phyloP scores from a whole-genome alignment of 1,139 yeast species.

The Debaryomyces fabryi region DNA sequence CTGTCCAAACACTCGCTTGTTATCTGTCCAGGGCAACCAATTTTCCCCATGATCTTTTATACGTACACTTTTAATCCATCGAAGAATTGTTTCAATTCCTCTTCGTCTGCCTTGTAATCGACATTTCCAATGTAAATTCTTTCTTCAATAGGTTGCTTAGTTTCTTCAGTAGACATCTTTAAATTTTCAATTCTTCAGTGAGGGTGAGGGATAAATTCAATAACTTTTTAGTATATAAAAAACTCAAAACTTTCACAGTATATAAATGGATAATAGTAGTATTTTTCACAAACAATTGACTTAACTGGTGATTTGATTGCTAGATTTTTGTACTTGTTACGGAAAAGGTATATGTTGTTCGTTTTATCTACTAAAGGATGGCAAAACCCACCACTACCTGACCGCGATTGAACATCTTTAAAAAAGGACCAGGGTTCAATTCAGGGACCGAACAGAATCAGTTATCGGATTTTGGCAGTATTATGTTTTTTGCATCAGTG shows the following conservation, averaged over 20 bases:
- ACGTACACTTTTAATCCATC: slow-evolving; percentile 41
- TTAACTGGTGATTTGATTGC: slow-evolving; percentile 14
- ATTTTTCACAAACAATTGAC: slow-evolving; percentile 10
- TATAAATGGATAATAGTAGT: slow-evolving; percentile 9
- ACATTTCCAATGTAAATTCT: slow-evolving; percentile 57
- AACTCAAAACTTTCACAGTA: slow-evolving; percentile 3
- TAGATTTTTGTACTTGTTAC: slow-evolving; percentile 2
- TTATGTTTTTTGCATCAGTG: neutral
- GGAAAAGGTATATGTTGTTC: neutral
- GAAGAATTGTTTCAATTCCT: slow-evolving; percentile 49
- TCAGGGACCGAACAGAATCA: neutral
- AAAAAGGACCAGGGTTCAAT: slow-evolving; percentile 6
- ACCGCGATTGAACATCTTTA: slow-evolving; percentile 3
- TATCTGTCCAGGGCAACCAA: neutral
- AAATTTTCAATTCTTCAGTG: slow-evolving; percentile 5
- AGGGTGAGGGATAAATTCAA: slow-evolving; percentile 7
- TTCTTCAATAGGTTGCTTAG: slow-evolving; percentile 33
- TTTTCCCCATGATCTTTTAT: slow-evolving; percentile 3
- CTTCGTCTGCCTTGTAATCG: slow-evolving; percentile 54
- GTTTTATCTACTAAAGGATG: slow-evolving; percentile 6
- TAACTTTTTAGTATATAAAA: slow-evolving; percentile 5
- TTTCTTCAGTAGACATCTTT: slow-evolving; percentile 24
- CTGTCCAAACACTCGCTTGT: too few species aligned
- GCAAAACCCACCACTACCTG: slow-evolving; percentile 7
- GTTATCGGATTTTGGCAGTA: neutral